Conservation (phyloP, 139 green algal genomes). For the Micromonas commoda region DNA sequence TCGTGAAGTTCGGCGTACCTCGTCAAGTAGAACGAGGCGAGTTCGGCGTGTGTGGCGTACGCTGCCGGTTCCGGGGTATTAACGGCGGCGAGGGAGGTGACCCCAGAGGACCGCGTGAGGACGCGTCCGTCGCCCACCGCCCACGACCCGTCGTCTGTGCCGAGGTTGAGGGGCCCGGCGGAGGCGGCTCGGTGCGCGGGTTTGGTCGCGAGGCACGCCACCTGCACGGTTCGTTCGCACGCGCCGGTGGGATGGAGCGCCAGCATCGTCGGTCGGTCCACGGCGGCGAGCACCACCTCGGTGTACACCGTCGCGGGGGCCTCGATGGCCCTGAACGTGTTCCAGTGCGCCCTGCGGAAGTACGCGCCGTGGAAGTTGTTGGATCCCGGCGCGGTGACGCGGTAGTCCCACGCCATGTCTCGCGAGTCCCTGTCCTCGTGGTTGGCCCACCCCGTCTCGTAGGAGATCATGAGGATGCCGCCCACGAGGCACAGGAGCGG, state of each 20-base stretch:
- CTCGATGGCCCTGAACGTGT: neutral
- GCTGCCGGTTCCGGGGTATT: neutral
- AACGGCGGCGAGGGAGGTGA: neutral
- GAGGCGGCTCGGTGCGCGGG: neutral
- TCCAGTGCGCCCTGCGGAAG: neutral
- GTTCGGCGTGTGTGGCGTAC: neutral
- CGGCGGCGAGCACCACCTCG: neutral
- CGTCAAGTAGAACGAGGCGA: neutral
- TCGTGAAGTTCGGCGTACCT: neutral
- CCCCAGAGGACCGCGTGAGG: too few species aligned
- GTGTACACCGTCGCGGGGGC: neutral
- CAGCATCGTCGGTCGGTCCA: neutral
- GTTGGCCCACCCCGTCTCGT: neutral
- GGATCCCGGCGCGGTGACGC: neutral
- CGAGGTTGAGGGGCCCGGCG: neutral
- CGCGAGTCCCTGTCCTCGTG: neutral
- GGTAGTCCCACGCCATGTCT: neutral
- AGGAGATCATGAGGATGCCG: neutral
- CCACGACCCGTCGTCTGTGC: neutral
- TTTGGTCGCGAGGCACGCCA: neutral
- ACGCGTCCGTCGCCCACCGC: neutral
- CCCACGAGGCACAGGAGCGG: neutral
- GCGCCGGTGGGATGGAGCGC: neutral
- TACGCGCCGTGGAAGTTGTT: neutral
- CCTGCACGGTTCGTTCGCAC: neutral